Evolutionary conservation across 176 grass and related monocot species (phyloP), one percentile per base, ranked within the genome.

Genomic region (Cocos nucifera): DNA sequence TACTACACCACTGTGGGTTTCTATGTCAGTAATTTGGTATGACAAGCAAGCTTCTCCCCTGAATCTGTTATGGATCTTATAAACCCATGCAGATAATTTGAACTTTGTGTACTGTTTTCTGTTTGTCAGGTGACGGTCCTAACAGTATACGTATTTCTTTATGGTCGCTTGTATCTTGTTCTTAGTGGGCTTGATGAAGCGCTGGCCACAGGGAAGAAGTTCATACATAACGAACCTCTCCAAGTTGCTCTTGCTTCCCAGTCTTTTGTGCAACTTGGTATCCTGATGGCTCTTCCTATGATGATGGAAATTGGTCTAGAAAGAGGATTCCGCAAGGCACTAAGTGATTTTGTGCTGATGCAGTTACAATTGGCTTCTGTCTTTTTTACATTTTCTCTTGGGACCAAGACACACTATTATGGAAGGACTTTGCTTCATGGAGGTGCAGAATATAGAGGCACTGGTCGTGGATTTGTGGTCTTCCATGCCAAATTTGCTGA

Each of bases 221-320:
- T 90, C 62, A 68, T 83, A 7, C 83, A 91, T 67, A 97, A 90
- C n/a, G 65, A 82, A 15, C 72, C 87, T 72, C 78, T 97, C 57
- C 92, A 90, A 59, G 78, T 96, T 16, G 92, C 92, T 79, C 73
- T 97, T 39, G 92, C 80, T 21, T 87, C 92, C 25, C 87, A 97
- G 30, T 90, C 92, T 22, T 88, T 97, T 75, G 92, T 97, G 15
- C 92, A 97, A 69, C 77, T 97, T 66, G 92, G 92, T 4, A 75
- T 97, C 51, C 78, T 97, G 61, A 90, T 97, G 92, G 87, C 87
- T 4, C 58, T 97, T 49, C 92, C 92, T 58, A 88, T 96, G 86
- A 85, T 96, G 86, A 90, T 90, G 83, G 91, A 96, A 81, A 96
- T 90, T 73, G 86, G 92, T 65, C 69, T 96, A 15, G 92, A 96